Evolutionary conservation across 768 basidiomycete species (phyloP), one percentile per base, ranked within the genome.

Genomic region (Paxillus involutus): DNA sequence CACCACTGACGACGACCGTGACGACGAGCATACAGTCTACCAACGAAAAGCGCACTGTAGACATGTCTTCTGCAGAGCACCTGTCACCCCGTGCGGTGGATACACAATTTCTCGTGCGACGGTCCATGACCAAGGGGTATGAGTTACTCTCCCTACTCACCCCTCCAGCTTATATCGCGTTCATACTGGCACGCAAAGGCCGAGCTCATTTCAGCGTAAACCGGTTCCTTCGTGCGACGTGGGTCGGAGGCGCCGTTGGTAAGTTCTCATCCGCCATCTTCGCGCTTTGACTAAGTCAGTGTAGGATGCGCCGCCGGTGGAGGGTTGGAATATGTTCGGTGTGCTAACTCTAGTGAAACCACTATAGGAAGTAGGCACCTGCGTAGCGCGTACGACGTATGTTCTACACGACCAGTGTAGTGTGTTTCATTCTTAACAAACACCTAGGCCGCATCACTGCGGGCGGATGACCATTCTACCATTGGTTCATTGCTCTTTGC

Each of bases 401-500:
- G 69, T 59, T 58, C 33, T 35, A 19, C 3, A n/a, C 33, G 19
- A 9, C n/a, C 49, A n/a, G 47, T 32, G 45, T 16, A 32, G 29
- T 45, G 11, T 44, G 33, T 32, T 46, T 7, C 6, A 3, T 14
- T 10, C 58, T 55, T 7, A 64, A 29, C n/a, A 19, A 40, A 24
- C 52, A 48, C 47, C 14, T 46, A 91, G 88, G 80, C 77, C 13
- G 72, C 75, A 40, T 76, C 80, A 19, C 69, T 89, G 49, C 75
- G 89, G 58, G 76, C 79, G 44, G 83, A 90, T 51, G 91, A 92
- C 66, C 85, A 89, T 63, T 79, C 88, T 19, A 89, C 82, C 2
- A 88, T 92, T 44, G 91, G 91, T 24, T 77, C 78, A 17, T 62
- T 91, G 44, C 69, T 93, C 19, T 80, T 77, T 52, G 81, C 80